phyloP scores from a whole-genome alignment of 2,329 filamentous ascomycete genomes.

The Aspergillus sp. region DNA sequence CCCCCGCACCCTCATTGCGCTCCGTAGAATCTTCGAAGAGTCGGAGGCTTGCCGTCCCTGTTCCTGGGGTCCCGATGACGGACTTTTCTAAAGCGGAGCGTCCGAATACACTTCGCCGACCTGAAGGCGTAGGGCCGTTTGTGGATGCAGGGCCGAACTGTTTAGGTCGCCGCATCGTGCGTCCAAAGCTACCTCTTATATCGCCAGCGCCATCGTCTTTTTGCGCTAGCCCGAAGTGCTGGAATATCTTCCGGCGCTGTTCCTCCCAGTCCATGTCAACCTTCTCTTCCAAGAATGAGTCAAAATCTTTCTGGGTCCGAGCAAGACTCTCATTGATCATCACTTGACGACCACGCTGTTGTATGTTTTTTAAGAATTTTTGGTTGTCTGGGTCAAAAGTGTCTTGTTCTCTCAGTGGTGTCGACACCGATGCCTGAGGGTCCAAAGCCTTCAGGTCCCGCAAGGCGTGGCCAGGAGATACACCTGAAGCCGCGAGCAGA shows the following conservation, averaged over 20 bases:
- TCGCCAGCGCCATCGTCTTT: conserved; percentile 49
- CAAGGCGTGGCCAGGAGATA: conserved; percentile 81
- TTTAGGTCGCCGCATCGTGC: conserved; percentile 40
- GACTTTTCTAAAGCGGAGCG: conserved; percentile 75
- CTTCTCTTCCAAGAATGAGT: conserved; percentile 90
- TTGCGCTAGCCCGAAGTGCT: conserved; percentile 82
- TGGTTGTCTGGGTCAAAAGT: conserved; percentile 58
- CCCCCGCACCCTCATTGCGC: conserved; percentile 54
- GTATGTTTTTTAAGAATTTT: conserved; percentile 79
- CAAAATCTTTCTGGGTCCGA: conserved; percentile 86
- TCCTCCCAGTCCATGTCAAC: conserved; percentile 95
- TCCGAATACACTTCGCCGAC: conserved; percentile 62
- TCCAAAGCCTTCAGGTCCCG: conserved; percentile 82
- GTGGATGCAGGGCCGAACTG: conserved; percentile 47
- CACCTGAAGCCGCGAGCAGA: conserved; percentile 86
- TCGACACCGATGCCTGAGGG: conserved; percentile 61
- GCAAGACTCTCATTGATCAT: conserved; percentile 92
- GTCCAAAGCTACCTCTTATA: conserved; percentile 54
- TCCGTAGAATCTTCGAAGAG: conserved; percentile 70
- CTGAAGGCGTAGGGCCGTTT: conserved; percentile 41
- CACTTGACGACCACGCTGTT: conserved; percentile 85
- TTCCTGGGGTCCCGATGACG: conserved; percentile 78
- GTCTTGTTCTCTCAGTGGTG: conserved; percentile 38
- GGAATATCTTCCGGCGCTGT: conserved; percentile 88
- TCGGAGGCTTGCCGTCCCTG: conserved; percentile 58